These are phyloP conservation scores for Cicer judaicum DNA, from an alignment of 306 rosid species.

Conservation along the genomic window DNA sequence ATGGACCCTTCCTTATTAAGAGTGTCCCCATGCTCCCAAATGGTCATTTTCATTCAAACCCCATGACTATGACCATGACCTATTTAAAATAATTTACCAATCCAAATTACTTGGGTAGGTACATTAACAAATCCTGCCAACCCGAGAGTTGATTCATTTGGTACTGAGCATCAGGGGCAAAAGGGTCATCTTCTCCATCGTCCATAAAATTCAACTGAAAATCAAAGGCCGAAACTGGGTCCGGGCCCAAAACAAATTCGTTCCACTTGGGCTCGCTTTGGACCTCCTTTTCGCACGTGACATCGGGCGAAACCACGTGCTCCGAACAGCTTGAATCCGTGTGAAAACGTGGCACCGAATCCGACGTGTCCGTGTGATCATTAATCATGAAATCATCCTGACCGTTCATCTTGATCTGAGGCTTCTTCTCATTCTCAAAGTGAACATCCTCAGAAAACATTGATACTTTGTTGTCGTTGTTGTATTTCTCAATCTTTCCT, in stretches of 20 bases:
- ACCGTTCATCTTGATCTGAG: slow-evolving; percentile 47
- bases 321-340: slow-evolving; percentile 78
- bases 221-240: slow-evolving; percentile 48
- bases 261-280: slow-evolving; percentile 80
- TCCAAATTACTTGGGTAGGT: slow-evolving; percentile 51
- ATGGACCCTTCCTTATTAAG: neutral
- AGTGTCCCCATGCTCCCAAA: neutral
- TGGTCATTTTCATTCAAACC: slow-evolving; percentile 20
- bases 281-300: slow-evolving; percentile 76
- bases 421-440: slow-evolving; percentile 63
- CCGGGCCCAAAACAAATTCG: slow-evolving; percentile 43
- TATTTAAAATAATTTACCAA: slow-evolving; percentile 6
- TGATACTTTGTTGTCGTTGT: neutral
- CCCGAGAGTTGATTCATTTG: slow-evolving; percentile 61
- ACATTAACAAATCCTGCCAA: slow-evolving; percentile 62
- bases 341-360: slow-evolving; percentile 68
- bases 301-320: slow-evolving; percentile 78
- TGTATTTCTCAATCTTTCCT: slow-evolving; percentile 68
- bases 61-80: neutral
- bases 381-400: slow-evolving; percentile 17
- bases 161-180: slow-evolving; percentile 56
- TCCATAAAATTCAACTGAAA: slow-evolving; percentile 58
- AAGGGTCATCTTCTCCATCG: slow-evolving; percentile 53
- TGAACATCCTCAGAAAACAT: slow-evolving; percentile 41
- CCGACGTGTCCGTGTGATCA: slow-evolving; percentile 56